Conservation (phyloP, 768 basidiomycete species). For the Hericium alpestre region DNA sequence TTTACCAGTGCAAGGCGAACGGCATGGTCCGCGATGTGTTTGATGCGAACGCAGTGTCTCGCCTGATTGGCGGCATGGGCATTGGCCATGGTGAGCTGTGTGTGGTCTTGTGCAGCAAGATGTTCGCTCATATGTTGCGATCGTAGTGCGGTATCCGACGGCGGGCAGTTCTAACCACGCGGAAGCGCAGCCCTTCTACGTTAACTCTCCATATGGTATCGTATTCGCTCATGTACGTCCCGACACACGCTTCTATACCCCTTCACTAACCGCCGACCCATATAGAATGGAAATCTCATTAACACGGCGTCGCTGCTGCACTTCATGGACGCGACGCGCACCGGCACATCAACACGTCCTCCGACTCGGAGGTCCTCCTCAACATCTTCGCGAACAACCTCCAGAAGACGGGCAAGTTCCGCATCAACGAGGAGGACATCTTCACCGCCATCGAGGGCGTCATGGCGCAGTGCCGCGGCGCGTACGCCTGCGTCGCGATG, state of each 20-base stretch:
- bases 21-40: slow-evolving; percentile 99
- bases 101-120: too few species aligned
- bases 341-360: slow-evolving; percentile 97
- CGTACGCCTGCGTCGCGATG: slow-evolving; percentile 98
- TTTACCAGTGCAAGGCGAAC: slow-evolving; percentile 98
- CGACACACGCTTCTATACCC: slow-evolving; percentile 14
- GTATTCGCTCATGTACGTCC: slow-evolving; percentile 81
- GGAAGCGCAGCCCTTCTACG: slow-evolving; percentile 98
- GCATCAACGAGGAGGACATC: slow-evolving; percentile 99
- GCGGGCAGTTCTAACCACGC: slow-evolving; percentile 95
- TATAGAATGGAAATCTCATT: slow-evolving; percentile 94
- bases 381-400: slow-evolving; percentile 98
- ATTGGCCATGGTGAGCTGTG: slow-evolving; percentile 77
- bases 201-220: slow-evolving; percentile 99
- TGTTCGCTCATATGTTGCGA: too few species aligned
- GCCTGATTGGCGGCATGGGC: slow-evolving; percentile 89
- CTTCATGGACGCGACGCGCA: slow-evolving; percentile 93
- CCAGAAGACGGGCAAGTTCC: slow-evolving; percentile 96
- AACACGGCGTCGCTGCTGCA: slow-evolving; percentile 80
- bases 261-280: not conserved
- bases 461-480: slow-evolving; percentile 82
- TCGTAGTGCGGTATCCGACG: slow-evolving; percentile 88
- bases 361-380: slow-evolving; percentile 92
- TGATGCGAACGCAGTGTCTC: slow-evolving; percentile 65
- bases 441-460: slow-evolving; percentile 87